phyloP scores from a whole-genome alignment of 805 yeast genomes.

The Candida cerambycidarum region DNA sequence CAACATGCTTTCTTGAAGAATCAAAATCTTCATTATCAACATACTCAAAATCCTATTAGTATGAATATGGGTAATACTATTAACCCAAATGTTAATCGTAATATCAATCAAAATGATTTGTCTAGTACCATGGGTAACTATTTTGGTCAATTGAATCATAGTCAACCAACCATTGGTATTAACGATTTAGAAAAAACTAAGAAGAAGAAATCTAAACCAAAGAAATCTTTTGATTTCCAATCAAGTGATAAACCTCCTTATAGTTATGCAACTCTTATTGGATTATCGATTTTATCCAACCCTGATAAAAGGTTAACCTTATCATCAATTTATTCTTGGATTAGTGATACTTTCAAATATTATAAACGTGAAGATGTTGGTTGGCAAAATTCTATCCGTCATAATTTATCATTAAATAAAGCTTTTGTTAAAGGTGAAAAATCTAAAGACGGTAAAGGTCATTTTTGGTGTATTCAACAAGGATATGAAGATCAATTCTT shows the following conservation, averaged over 20 bases:
- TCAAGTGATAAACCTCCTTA: conserved; percentile 83
- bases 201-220: conserved; percentile 29
- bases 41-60: background rate
- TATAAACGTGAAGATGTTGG: conserved; percentile 86
- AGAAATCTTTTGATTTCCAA: conserved; percentile 42
- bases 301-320: conserved; percentile 46
- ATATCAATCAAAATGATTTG: background rate
- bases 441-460: conserved; percentile 88
- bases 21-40: background rate
- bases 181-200: conserved; percentile 8
- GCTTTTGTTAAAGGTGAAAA: conserved; percentile 90
- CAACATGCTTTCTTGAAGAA: conserved; percentile 21
- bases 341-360: conserved; percentile 77
- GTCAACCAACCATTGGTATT: conserved; percentile 5
- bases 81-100: background rate
- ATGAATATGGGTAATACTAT: background rate
- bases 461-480: conserved; percentile 88
- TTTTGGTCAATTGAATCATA: background rate
- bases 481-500: conserved; percentile 82
- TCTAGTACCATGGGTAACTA: background rate
- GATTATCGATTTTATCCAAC: conserved; percentile 88
- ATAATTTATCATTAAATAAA: conserved; percentile 88
- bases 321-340: conserved; percentile 87
- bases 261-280: conserved; percentile 90
- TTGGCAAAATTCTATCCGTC: conserved; percentile 98